Percentiles rank a stretch among this genome's conserved stretches.
phyloP scores from a whole-genome alignment of 805 yeast genomes.

The Teunomyces barrocoloradensis region DNA sequence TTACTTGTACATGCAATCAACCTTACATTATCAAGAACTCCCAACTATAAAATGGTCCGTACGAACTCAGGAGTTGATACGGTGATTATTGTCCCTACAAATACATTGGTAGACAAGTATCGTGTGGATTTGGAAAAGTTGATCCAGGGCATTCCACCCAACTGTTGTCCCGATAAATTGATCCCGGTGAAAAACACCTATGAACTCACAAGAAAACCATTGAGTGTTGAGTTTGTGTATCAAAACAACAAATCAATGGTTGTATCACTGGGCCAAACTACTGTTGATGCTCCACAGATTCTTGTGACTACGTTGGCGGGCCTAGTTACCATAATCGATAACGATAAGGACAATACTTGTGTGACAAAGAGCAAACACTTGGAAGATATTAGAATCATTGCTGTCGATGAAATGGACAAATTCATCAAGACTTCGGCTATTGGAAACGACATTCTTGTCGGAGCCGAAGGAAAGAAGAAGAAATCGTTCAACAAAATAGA shows the following conservation, averaged over 20 bases:
- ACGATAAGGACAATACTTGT: not conserved
- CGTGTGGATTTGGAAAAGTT: constrained; percentile 9
- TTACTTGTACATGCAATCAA: constrained; percentile 19
- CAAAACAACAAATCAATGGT: not conserved
- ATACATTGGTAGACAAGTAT: constrained; percentile 18
- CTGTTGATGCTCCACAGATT: constrained; percentile 14
- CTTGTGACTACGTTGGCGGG: constrained; percentile 16
- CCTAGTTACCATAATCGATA: constrained; percentile 9
- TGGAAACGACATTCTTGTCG: constrained; percentile 4
- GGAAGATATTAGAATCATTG: constrained; percentile 14
- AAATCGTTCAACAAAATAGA: constrained; percentile 14
- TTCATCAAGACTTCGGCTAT: constrained; percentile 14
- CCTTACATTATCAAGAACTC: constrained; percentile 15
- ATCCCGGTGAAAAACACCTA: constrained; percentile 7
- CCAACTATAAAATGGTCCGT: constrained; percentile 14
- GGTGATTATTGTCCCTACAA: constrained; percentile 25
- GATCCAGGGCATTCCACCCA: constrained; percentile 16
- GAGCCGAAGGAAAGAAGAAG: constrained; percentile 11
- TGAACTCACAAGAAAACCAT: constrained; percentile 15
- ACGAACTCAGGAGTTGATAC: constrained; percentile 12
- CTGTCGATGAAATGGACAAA: constrained; percentile 22
- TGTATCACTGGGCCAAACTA: not conserved
- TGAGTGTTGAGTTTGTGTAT: constrained; percentile 14
- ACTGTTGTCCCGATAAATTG: constrained; percentile 22
- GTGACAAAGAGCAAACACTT: constrained; percentile 4